Evolutionary conservation across 2,329 filamentous ascomycete species (phyloP).

Genomic region (Exophiala viscosa): DNA sequence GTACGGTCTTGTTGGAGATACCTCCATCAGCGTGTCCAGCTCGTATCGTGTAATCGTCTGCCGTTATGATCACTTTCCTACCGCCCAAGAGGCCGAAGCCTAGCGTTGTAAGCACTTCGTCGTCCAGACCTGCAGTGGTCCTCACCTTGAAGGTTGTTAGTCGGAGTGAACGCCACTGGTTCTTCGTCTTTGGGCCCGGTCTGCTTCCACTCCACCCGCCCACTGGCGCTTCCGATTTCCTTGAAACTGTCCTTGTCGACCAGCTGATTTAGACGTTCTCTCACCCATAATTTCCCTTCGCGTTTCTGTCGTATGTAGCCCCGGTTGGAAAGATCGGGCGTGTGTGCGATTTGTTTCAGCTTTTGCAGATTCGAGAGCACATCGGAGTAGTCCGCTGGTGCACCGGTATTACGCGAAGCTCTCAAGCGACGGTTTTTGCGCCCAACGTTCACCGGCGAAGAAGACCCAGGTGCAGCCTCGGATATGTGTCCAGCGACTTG

Average conservation of each 20-base stretch:
- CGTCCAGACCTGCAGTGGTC: constrained; percentile 34
- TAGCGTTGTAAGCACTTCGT: constrained; percentile 27
- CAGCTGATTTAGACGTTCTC: constrained; percentile 57
- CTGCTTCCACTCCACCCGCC: constrained; percentile 55
- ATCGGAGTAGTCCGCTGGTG: constrained; percentile 61
- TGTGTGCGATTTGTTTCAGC: constrained; percentile 52
- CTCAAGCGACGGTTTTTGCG: constrained; percentile 1
- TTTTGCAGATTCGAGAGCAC: constrained; percentile 55
- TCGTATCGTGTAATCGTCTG: constrained; percentile 61
- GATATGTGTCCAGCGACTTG: constrained; percentile 8
- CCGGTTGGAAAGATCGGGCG: constrained; percentile 51
- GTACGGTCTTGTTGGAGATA: constrained; percentile 51
- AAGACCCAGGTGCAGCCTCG: not conserved
- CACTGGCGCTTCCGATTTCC: constrained; percentile 59
- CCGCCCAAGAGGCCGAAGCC: constrained; percentile 4
- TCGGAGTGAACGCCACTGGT: constrained; percentile 52
- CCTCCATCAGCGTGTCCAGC: constrained; percentile 63
- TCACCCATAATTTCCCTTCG: constrained; percentile 63
- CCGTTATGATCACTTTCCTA: constrained; percentile 54
- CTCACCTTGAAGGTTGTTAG: constrained; percentile 60
- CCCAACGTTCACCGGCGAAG: not conserved
- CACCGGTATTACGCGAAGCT: constrained; percentile 16
- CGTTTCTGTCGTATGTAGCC: constrained; percentile 61
- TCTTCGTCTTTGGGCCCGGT: constrained; percentile 44
- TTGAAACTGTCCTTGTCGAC: constrained; percentile 55